Conservation (phyloP, 1,284 basidiomycete genomes). For the Rhizoctonia solani region DNA sequence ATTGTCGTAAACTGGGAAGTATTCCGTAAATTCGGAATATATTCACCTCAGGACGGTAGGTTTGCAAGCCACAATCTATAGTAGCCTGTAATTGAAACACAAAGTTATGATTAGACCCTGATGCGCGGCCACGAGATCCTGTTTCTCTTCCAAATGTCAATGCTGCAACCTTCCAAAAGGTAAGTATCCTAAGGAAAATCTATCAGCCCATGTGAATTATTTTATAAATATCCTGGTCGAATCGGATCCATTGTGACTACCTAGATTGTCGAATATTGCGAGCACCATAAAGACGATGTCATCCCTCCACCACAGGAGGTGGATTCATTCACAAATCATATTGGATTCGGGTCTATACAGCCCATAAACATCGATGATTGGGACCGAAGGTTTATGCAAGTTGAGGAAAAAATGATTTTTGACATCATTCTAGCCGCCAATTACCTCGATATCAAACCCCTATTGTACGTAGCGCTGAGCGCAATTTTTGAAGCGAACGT, state of each 20-base stretch:
- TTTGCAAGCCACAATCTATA: background rate
- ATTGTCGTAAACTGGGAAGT: conserved; percentile 4
- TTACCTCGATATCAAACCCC: conserved; percentile 99
- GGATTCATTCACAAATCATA: conserved; percentile 46
- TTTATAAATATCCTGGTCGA: no score
- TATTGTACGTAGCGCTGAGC: conserved; percentile 68
- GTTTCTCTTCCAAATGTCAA: background rate
- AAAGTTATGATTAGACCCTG: background rate
- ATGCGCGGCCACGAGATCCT: background rate
- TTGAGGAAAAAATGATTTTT: conserved; percentile 97
- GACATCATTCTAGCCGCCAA: conserved; percentile 99
- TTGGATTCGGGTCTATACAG: conserved; percentile 57
- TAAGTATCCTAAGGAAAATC: background rate
- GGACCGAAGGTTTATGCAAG: conserved; percentile 97
- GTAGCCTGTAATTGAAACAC: background rate
- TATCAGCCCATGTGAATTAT: background rate
- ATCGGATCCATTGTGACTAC: background rate
- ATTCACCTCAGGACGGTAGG: conserved; percentile 9
- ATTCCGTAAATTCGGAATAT: conserved; percentile 2
- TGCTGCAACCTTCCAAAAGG: background rate
- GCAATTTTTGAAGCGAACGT: background rate
- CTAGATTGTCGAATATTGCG: conserved; percentile 63
- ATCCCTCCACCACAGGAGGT: conserved; percentile 49
- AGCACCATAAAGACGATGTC: conserved; percentile 63
- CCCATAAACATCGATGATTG: conserved; percentile 90